These are phyloP conservation scores for Patellifolia procumbens DNA, from an alignment of 179 eudicot genomes.

Conservation along the genomic window DNA sequence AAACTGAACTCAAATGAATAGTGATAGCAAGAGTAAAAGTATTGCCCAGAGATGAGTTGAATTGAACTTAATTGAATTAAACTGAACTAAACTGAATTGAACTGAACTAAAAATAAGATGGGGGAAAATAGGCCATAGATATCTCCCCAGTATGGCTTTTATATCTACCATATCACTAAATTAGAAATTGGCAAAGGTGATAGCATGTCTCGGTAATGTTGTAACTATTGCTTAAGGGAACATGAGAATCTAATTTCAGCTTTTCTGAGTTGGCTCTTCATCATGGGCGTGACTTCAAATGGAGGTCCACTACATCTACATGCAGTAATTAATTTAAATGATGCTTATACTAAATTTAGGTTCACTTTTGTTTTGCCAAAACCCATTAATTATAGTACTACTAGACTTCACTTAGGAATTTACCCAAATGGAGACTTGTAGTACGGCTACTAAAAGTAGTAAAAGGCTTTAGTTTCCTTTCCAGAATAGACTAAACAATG, in stretches of 20 bases:
- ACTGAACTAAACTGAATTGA: no score
- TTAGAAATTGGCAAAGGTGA: not conserved
- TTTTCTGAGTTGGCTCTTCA: slow-evolving; percentile 12
- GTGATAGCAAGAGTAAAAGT: no score
- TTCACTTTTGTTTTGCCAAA: not conserved
- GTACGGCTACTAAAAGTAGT: not conserved
- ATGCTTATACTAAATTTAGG: not conserved
- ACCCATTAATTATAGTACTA: not conserved
- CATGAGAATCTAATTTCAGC: not conserved
- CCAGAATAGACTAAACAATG: not conserved
- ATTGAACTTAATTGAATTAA: no score
- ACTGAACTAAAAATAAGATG: no score
- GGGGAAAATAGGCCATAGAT: no score
- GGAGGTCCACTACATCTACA: not conserved
- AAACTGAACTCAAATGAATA: no score
- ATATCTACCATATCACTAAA: not conserved
- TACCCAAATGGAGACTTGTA: slow-evolving; percentile 14
- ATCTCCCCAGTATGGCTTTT: not conserved
- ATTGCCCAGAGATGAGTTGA: no score
- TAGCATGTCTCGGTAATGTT: not conserved
- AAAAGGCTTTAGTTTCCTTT: slow-evolving; percentile 1
- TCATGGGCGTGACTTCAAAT: not conserved
- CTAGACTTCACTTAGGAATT: slow-evolving; percentile 2
- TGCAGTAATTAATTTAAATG: not conserved
- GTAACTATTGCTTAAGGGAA: not conserved